Evolutionary conservation across 176 grass and related monocot species (phyloP).

Genomic region (Dendrocalamus sinicus): DNA sequence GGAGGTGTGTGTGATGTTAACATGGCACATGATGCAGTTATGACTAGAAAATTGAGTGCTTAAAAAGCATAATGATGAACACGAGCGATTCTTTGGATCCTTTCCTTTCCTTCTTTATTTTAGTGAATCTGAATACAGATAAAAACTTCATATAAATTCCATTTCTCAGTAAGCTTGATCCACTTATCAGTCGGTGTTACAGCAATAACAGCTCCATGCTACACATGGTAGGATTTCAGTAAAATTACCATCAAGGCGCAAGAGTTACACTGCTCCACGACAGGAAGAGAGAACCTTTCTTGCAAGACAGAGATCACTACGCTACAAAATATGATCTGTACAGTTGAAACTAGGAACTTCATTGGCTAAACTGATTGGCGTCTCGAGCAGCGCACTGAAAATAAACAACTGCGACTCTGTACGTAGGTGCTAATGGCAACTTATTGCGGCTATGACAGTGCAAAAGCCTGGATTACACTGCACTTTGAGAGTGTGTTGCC

Average conservation of each 20-base stretch:
- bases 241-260: not conserved
- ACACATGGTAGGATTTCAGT: no score
- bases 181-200: not conserved
- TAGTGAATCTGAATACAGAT: not conserved
- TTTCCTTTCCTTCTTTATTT: not conserved
- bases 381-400: constrained; percentile 54
- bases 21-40: constrained; percentile 28
- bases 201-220: no score
- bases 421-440: constrained; percentile 43
- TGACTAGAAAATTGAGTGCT: constrained; percentile 10
- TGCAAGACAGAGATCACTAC: constrained; percentile 11
- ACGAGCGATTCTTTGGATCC: not conserved
- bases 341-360: constrained; percentile 41
- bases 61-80: constrained; percentile 29
- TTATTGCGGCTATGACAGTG: constrained; percentile 43
- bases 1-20: constrained; percentile 12
- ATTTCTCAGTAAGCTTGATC: not conserved
- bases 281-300: constrained; percentile 35
- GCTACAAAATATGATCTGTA: constrained; percentile 41
- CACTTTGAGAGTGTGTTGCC: constrained; percentile 48
- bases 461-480: constrained; percentile 34
- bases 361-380: constrained; percentile 40
- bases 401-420: constrained; percentile 40
- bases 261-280: constrained; percentile 5
- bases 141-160: not conserved